A percentile compares a stretch with the other conserved stretches of the same genome.
Conservation (phyloP, 257 asterid genomes). For the Penstemon barbatus region DNA sequence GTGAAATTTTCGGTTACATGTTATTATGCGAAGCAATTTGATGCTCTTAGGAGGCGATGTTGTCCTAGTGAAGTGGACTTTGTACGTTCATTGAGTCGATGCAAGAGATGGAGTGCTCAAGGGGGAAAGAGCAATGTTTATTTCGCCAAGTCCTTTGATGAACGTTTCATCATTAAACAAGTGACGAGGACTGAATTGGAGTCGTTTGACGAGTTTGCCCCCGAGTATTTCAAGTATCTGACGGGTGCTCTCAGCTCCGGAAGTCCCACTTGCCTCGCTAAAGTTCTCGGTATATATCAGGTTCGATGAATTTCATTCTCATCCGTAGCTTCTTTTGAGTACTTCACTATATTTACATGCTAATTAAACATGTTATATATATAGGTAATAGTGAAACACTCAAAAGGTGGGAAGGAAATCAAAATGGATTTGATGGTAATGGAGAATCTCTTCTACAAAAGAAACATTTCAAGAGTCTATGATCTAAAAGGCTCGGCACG, state of each 20-base stretch:
- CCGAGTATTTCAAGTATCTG: constrained; percentile 70
- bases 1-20: constrained; percentile 79
- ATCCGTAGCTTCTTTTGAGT: background rate
- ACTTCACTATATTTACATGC: background rate
- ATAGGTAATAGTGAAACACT: constrained; percentile 61
- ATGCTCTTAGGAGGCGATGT: constrained; percentile 72
- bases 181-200: constrained; percentile 93
- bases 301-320: constrained; percentile 31
- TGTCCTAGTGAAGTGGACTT: constrained; percentile 76
- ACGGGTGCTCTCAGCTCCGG: constrained; percentile 61
- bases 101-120: constrained; percentile 89
- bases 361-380: background rate
- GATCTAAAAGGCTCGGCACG: constrained; percentile 91
- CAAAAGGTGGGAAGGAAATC: constrained; percentile 80
- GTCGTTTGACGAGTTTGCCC: constrained; percentile 79
- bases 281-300: constrained; percentile 92
- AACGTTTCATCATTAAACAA: constrained; percentile 83
- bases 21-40: constrained; percentile 80
- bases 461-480: constrained; percentile 68
- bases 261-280: constrained; percentile 96
- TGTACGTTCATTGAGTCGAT: constrained; percentile 77
- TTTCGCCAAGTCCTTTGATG: constrained; percentile 87
- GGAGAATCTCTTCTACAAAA: constrained; percentile 90
- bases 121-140: constrained; percentile 98
- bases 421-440: constrained; percentile 95